Percentiles rank a stretch among this genome's conserved stretches.
Conservation (phyloP, 2,329 filamentous ascomycete genomes). For the Apiospora marii region DNA sequence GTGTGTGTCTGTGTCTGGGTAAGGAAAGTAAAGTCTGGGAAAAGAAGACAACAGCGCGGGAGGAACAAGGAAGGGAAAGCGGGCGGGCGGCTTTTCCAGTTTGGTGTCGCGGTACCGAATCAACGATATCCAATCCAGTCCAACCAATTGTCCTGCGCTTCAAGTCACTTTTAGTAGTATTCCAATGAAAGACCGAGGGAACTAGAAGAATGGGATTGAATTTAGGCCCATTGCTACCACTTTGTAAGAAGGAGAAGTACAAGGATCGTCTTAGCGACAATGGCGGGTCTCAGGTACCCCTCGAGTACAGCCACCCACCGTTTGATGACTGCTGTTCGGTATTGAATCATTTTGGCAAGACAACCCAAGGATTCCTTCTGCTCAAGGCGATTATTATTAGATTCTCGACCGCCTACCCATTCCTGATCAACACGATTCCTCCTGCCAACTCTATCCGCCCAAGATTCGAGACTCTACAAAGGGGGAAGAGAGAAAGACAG, state of each 20-base stretch:
- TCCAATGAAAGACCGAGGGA: slow-evolving; percentile 20
- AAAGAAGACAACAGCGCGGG: slow-evolving; percentile 20
- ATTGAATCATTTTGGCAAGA: slow-evolving; percentile 14
- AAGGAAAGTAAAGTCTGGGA: slow-evolving; percentile 13
- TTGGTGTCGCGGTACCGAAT: slow-evolving; percentile 21
- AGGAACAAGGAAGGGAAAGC: slow-evolving; percentile 20
- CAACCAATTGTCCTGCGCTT: slow-evolving; percentile 22
- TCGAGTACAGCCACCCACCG: slow-evolving; percentile 23
- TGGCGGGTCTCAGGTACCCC: slow-evolving; percentile 24
- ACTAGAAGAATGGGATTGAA: slow-evolving; percentile 22
- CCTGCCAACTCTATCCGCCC: neutral
- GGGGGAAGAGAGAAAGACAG: neutral
- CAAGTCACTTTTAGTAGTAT: slow-evolving; percentile 21
- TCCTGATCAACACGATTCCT: neutral
- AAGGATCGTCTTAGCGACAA: slow-evolving; percentile 21
- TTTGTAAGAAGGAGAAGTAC: slow-evolving; percentile 17
- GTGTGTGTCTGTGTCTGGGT: slow-evolving; percentile 21
- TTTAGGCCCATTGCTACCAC: slow-evolving; percentile 15
- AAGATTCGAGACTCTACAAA: neutral
- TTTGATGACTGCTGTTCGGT: neutral
- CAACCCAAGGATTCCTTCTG: slow-evolving; percentile 18
- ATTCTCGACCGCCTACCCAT: slow-evolving; percentile 13
- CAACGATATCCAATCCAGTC: slow-evolving; percentile 22
- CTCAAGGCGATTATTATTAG: slow-evolving; percentile 14
- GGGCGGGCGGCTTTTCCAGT: slow-evolving; percentile 20